Evolutionary conservation across 768 basidiomycete genomes (phyloP).

Genomic region (Gymnopilus dilepis): DNA sequence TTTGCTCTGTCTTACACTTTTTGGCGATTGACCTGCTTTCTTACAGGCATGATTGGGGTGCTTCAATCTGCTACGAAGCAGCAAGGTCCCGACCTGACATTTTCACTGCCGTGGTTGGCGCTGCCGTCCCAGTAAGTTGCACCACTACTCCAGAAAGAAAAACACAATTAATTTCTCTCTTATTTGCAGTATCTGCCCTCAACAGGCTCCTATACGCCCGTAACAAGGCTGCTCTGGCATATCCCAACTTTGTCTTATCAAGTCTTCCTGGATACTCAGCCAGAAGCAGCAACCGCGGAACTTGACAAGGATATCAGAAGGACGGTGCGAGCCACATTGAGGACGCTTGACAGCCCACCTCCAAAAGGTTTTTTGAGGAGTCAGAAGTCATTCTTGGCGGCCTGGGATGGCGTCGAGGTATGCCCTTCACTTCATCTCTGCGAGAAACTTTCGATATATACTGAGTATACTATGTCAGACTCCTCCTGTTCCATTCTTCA

Average conservation of each 20-base stretch:
- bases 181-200: slow-evolving; percentile 61
- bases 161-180: not conserved
- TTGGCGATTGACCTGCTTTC: not conserved
- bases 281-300: slow-evolving; percentile 54
- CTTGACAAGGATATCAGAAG: slow-evolving; percentile 61
- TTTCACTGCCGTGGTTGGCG: slow-evolving; percentile 61
- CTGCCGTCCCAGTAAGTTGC: slow-evolving; percentile 59
- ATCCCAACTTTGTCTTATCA: slow-evolving; percentile 70
- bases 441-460: no score
- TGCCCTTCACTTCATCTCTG: no score
- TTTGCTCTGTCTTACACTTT: not conserved
- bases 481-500: slow-evolving; percentile 64
- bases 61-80: slow-evolving; percentile 69
- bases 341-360: slow-evolving; percentile 58
- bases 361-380: slow-evolving; percentile 60
- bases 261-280: slow-evolving; percentile 60
- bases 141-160: not conserved
- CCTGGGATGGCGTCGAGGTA: slow-evolving; percentile 50
- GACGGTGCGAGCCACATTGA: slow-evolving; percentile 59
- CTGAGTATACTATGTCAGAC: slow-evolving; percentile 46
- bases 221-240: slow-evolving; percentile 39
- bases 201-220: slow-evolving; percentile 50
- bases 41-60: slow-evolving; percentile 77
- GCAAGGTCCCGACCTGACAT: slow-evolving; percentile 72
- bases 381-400: slow-evolving; percentile 52